These are phyloP conservation scores for Mikania micrantha DNA, from an alignment of 129 eudicot species.

Conservation along the genomic window DNA sequence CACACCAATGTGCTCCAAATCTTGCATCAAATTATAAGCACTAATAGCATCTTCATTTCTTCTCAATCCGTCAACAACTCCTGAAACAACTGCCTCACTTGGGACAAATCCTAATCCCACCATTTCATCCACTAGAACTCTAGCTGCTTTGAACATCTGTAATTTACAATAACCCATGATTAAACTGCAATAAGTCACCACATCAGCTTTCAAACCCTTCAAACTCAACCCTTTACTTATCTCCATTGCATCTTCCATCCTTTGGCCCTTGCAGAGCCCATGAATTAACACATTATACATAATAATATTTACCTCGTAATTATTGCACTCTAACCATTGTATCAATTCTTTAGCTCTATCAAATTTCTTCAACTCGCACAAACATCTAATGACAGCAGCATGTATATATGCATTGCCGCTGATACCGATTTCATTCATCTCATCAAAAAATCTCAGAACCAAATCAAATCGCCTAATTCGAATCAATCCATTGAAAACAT, in stretches of 20 bases:
- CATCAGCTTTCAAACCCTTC: conserved; percentile 67
- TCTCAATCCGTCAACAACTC: conserved; percentile 75
- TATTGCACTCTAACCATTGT: conserved; percentile 33
- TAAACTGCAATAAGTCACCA: conserved; percentile 67
- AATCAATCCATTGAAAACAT: conserved; percentile 65
- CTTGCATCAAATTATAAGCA: conserved; percentile 50
- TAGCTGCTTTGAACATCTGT: conserved; percentile 30
- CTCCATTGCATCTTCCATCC: conserved; percentile 58
- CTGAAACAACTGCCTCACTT: conserved; percentile 57
- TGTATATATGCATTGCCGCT: conserved; percentile 49
- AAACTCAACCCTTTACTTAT: conserved; percentile 31
- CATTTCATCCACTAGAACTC: conserved; percentile 57
- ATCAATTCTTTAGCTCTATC: conserved; percentile 46
- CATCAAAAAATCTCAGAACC: conserved; percentile 52
- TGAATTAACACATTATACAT: conserved; percentile 74
- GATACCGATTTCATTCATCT: conserved; percentile 29
- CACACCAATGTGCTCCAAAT: conserved; percentile 33
- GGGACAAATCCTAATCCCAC: conserved; percentile 56
- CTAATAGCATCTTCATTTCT: conserved; percentile 44
- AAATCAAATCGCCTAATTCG: conserved; percentile 39
- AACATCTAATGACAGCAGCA: conserved; percentile 49
- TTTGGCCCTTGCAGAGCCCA: conserved; percentile 58
- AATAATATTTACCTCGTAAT: conserved; percentile 43
- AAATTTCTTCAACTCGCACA: conserved; percentile 70
- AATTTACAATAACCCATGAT: conserved; percentile 57